phyloP scores from a whole-genome alignment of 2,329 filamentous ascomycete species.

The Hymenotorrendiella dingleyae region DNA sequence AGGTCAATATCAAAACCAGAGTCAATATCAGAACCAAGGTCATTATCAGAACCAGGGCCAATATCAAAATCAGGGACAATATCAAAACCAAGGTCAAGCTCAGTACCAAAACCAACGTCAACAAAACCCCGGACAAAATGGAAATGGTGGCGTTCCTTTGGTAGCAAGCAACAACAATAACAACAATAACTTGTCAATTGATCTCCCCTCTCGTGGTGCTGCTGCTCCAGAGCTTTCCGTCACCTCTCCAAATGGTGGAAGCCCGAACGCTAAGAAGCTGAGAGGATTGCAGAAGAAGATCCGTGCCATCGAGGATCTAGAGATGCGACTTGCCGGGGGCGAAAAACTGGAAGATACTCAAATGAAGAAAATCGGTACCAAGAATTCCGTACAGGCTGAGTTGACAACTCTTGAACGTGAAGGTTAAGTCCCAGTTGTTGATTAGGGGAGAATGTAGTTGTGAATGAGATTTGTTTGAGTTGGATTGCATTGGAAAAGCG shows the following conservation, averaged over 20 bases:
- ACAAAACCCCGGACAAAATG: constrained; percentile 15
- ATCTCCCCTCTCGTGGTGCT: constrained; percentile 15
- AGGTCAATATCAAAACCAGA: constrained; percentile 12
- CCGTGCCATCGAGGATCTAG: constrained; percentile 92
- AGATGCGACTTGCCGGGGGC: constrained; percentile 89
- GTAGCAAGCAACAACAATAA: no score
- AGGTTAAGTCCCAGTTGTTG: no score
- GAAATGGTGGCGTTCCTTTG: constrained; percentile 7
- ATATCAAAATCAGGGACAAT: constrained; percentile 22
- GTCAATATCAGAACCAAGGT: constrained; percentile 7
- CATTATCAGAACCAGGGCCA: background rate
- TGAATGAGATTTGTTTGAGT: no score
- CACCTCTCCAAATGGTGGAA: constrained; percentile 49
- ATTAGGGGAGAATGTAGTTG: no score
- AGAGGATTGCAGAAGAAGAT: constrained; percentile 94
- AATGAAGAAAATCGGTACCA: constrained; percentile 95
- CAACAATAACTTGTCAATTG: constrained; percentile 32
- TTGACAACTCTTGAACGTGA: constrained; percentile 45
- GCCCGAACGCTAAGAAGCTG: constrained; percentile 88
- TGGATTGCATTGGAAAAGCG: no score
- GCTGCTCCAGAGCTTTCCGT: constrained; percentile 43
- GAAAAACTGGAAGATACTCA: constrained; percentile 98
- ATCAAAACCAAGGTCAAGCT: background rate
- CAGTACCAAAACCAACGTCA: constrained; percentile 22
- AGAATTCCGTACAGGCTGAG: constrained; percentile 78